Base-by-base conservation (phyloP, 352 stramenopile genomes). In the Phytophthora syringae region DNA sequence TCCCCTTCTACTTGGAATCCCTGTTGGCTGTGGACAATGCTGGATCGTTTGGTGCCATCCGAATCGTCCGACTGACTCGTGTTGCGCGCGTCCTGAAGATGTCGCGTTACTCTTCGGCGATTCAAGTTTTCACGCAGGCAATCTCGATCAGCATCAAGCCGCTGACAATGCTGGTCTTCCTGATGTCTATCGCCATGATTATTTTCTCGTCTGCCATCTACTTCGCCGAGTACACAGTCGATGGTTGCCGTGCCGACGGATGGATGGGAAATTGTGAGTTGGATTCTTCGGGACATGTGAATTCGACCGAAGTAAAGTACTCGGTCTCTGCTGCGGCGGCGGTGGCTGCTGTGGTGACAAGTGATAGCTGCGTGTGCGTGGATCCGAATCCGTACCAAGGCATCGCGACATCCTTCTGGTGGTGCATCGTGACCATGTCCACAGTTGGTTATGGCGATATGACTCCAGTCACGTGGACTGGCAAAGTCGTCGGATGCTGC, bases 341-440 rank as follows among this genome's bases (percentile, higher is more conserved):
- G 0, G 52, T 70, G 7, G 79, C 76, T 0, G 57, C 70, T 0
- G 57, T 69, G 1, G 45, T 30, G 1, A 28, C 52, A 9, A 57
- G 47, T 22, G 25, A 74, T 13, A 18, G 60, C 6, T 90, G 82
- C 49, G 64, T 88, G 1, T 89, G 79, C 28, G 69, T 90, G 16
- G 89, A 95, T 55, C 80, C 80, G n/a, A 93, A 90, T 18, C 89
- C 88, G 21, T 97, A 95, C 72, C 77, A 67, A 56, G 90, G 80
- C 52, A 95, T 97, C 50, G 79, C 84, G 0, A 71, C 79, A 21
- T 89, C 84, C 4, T 93, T 96, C 24, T 97, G 90, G 85, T 97
- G 88, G 88, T 91, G 90, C 50, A 88, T 97, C 49, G 88, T 97
- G 53, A 97, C 90, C n/a, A 95, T 96, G 81, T 97, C 90, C 21